phyloP scores from a whole-genome alignment of 2,329 filamentous ascomycete species.

The Mollisiaceae sp. region DNA sequence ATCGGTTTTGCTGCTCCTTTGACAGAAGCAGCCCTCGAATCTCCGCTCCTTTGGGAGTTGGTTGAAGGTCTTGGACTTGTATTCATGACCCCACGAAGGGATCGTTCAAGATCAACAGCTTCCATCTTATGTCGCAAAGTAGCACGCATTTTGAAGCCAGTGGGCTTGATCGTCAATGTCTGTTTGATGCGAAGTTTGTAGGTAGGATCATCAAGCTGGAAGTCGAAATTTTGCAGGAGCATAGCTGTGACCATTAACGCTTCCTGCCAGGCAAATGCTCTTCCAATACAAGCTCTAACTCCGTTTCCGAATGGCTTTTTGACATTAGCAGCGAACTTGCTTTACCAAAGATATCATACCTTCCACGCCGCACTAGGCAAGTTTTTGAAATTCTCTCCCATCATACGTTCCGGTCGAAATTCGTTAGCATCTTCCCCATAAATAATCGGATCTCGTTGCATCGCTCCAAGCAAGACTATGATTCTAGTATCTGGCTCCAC shows the following conservation, averaged over 20 bases:
- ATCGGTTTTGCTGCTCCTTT: constrained; percentile 44
- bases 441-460: constrained; percentile 67
- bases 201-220: background rate
- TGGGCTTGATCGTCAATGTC: constrained; percentile 56
- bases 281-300: constrained; percentile 72
- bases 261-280: constrained; percentile 79
- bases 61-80: background rate
- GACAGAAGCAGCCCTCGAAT: constrained; percentile 4
- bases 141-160: constrained; percentile 67
- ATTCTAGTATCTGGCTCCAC: constrained; percentile 57
- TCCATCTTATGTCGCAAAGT: constrained; percentile 56
- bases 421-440: constrained; percentile 68
- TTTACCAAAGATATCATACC: background rate
- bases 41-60: background rate
- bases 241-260: constrained; percentile 64
- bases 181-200: constrained; percentile 2
- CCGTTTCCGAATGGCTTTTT: constrained; percentile 76
- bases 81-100: constrained; percentile 35
- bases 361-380: constrained; percentile 68
- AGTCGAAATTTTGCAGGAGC: constrained; percentile 62
- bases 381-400: constrained; percentile 70
- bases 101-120: constrained; percentile 48
- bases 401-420: constrained; percentile 75
- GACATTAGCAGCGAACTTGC: background rate
- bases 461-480: constrained; percentile 53